phyloP scores from a whole-genome alignment of 2,329 filamentous ascomycete species.

The Apiospora kogelbergensis region DNA sequence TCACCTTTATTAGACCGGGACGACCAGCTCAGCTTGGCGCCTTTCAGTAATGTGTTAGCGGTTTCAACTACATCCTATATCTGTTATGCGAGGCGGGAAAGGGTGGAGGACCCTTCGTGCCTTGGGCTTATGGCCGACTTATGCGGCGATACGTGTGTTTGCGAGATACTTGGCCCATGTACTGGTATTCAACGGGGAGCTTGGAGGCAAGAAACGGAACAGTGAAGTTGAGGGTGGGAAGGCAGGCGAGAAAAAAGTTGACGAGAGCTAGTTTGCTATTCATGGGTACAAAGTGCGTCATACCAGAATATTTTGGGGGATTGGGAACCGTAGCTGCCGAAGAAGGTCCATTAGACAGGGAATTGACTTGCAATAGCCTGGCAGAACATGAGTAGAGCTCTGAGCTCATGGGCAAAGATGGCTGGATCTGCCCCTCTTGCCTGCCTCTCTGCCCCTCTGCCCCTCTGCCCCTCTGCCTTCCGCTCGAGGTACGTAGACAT shows the following conservation, averaged over 20 bases:
- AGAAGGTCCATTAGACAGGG: slow-evolving; percentile 7
- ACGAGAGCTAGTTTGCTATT: not conserved
- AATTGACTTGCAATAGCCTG: not conserved
- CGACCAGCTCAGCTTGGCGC: not conserved
- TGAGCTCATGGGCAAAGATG: not conserved
- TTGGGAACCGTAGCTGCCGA: slow-evolving; percentile 5
- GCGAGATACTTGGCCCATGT: not conserved
- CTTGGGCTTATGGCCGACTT: not conserved
- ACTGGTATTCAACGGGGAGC: not conserved
- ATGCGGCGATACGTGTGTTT: slow-evolving; percentile 1
- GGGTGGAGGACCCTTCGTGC: not conserved
- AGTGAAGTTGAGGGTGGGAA: not conserved
- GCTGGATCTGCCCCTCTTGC: not conserved
- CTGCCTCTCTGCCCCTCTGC: not conserved
- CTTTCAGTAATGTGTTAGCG: not conserved
- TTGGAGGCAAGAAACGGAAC: not conserved
- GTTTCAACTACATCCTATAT: not conserved
- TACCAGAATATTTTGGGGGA: not conserved
- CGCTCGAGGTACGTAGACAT: not conserved
- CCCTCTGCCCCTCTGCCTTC: not conserved
- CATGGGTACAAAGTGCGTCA: slow-evolving; percentile 3
- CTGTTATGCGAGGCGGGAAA: not conserved
- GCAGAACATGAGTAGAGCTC: not conserved
- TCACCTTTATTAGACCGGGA: not conserved
- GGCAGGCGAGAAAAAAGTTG: not conserved